phyloP scores from a whole-genome alignment of 495 filamentous ascomycete genomes.

The Penicillium soppii region DNA sequence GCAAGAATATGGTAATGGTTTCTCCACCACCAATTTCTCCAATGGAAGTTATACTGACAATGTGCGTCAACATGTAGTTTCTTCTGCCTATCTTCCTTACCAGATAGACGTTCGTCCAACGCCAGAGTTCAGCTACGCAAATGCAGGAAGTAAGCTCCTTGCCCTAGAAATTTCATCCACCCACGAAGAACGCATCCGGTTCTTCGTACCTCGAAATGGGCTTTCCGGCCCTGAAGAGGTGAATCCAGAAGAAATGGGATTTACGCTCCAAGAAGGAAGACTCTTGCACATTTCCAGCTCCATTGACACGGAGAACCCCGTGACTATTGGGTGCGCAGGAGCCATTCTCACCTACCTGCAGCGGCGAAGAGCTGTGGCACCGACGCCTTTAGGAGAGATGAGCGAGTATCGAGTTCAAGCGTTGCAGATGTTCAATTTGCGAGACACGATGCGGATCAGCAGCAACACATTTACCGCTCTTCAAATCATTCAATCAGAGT shows the following conservation, averaged over 20 bases:
- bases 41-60: too few species aligned
- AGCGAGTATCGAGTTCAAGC: conserved; percentile 56
- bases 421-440: conserved; percentile 76
- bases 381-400: conserved; percentile 13
- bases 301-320: conserved; percentile 75
- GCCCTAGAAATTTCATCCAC: conserved; percentile 43
- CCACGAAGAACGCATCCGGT: conserved; percentile 38
- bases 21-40: too few species aligned
- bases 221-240: conserved; percentile 44
- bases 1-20: conserved; percentile 26
- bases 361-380: conserved; percentile 58
- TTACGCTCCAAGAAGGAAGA: conserved; percentile 57
- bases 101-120: conserved; percentile 70
- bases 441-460: conserved; percentile 82
- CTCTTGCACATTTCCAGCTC: conserved; percentile 69
- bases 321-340: conserved; percentile 80
- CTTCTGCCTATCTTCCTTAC: conserved; percentile 57
- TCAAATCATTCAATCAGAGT: conserved; percentile 82
- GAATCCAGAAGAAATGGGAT: conserved; percentile 46
- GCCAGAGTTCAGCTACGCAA: conserved; percentile 73
- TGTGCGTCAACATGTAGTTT: conserved; percentile 21
- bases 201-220: conserved; percentile 59
- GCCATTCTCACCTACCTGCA: conserved; percentile 80
- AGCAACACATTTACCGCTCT: conserved; percentile 76
- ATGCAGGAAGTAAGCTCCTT: conserved; percentile 67